phyloP scores from a whole-genome alignment of 1,284 basidiomycete genomes.

The Moniliella sp. region DNA sequence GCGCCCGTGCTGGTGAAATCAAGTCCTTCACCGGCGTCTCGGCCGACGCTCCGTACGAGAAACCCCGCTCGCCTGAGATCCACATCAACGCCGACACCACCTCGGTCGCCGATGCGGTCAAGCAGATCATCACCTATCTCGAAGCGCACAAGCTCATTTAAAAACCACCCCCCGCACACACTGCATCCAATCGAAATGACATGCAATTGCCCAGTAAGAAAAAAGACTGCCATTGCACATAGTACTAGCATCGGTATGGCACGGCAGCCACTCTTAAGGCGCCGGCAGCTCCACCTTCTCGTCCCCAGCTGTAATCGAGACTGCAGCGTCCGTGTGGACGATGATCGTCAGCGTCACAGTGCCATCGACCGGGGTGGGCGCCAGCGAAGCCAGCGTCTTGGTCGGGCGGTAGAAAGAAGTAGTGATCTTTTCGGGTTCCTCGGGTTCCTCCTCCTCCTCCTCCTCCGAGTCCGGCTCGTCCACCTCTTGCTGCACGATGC shows the following conservation, averaged over 20 bases:
- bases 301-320: slow-evolving; percentile 7
- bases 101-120: slow-evolving; percentile 58
- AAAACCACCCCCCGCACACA: no score
- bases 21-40: slow-evolving; percentile 96
- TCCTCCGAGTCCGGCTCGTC: slow-evolving; percentile 6
- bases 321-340: slow-evolving; percentile 5
- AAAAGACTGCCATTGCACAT: no score
- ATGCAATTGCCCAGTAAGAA: no score
- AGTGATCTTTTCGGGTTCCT: slow-evolving; percentile 20
- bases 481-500: slow-evolving; percentile 41
- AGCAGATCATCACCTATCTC: slow-evolving; percentile 66
- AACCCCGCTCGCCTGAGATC: slow-evolving; percentile 63
- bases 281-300: no score
- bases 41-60: slow-evolving; percentile 66
- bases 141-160: no score
- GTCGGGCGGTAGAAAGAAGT: slow-evolving; percentile 15
- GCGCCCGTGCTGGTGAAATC: slow-evolving; percentile 82
- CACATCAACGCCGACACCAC: slow-evolving; percentile 72
- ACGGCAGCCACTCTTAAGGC: no score
- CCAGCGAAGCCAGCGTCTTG: slow-evolving; percentile 8
- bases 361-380: slow-evolving; percentile 3
- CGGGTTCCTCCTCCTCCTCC: slow-evolving; percentile 27
- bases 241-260: no score
- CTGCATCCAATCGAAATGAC: no score
- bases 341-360: slow-evolving; percentile 8